Evolutionary conservation across 2,329 filamentous ascomycete species (phyloP), one percentile per base, ranked within the genome.

Genomic region (Elsinoe batatas): DNA sequence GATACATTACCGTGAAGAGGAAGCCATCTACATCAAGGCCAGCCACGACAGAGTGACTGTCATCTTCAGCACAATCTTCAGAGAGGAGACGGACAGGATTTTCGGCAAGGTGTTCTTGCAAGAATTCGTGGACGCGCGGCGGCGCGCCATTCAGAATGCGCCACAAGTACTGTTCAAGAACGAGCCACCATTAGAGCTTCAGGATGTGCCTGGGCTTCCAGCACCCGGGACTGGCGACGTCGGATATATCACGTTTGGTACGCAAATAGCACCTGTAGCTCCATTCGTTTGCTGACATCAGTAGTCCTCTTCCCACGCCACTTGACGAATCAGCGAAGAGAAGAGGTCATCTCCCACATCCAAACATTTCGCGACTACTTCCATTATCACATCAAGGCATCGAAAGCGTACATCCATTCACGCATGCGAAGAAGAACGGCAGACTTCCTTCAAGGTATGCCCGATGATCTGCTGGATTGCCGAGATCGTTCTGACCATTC

Each of bases 331-430:
- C 89, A 96, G 72, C 83, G 90, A 68, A 88, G 94, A 75, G 85
- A 88, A 58, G 91, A 96, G 62, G 91, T 94, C 69, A 98, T 99
- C 64, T 96, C 91, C 51, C 94, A 98, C 71, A 97, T 99, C 65
- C 94, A 99, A 74, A 99, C 93, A 12, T 98, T 98, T 87, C 88
- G 93, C 63, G 93, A 98, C 69, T 98, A 98, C 74, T 98, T 99
- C 79, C 93, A 99, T 73, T 99, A 99, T 72, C 93, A 98, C 73
- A 98, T 98, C 75, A 98, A 98, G 76, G 94, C 93, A 30, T 96
- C 91, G 60, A 98, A 98, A 79, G 93, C 94, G 54, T 98, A 96
- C 68, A 98, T 98, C 62, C 93, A 98, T 79, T 94, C 91, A 33
- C 83, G 94, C 67, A 98, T 98, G 93, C 85, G 93, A 69, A 88